A percentile compares a stretch with the other conserved stretches of the same genome.
Evolutionary conservation across 495 filamentous ascomycete species (phyloP).

Genomic region (Penicillium coffeae): DNA sequence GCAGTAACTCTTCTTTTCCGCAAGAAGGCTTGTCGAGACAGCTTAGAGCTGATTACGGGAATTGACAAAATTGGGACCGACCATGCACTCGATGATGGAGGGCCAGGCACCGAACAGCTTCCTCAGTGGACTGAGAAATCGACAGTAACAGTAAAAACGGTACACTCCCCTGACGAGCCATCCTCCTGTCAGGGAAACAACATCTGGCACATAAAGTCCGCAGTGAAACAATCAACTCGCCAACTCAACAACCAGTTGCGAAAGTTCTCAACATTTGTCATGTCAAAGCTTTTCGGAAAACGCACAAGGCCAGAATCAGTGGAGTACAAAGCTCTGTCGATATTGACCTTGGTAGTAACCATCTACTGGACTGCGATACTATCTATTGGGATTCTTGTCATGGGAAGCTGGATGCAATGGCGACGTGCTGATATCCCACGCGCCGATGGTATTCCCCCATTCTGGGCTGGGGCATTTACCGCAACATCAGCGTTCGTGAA

Average conservation of each 20-base stretch:
- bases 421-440: slow-evolving; percentile 53
- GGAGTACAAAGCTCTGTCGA: slow-evolving; percentile 67
- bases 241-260: background rate
- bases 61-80: background rate
- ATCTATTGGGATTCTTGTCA: slow-evolving; percentile 60
- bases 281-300: slow-evolving; percentile 29
- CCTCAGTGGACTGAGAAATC: background rate
- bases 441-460: slow-evolving; percentile 65
- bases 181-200: background rate
- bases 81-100: background rate
- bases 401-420: slow-evolving; percentile 66
- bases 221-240: background rate
- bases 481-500: slow-evolving; percentile 73
- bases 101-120: background rate
- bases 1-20: slow-evolving; percentile 32
- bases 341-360: slow-evolving; percentile 65
- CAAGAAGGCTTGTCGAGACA: slow-evolving; percentile 32
- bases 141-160: no score
- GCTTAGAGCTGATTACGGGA: slow-evolving; percentile 58
- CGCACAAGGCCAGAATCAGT: slow-evolving; percentile 63
- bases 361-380: slow-evolving; percentile 71
- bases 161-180: no score
- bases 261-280: no score
- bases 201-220: background rate
- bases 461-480: slow-evolving; percentile 42